These are phyloP conservation scores for Acer yangbiense DNA, from an alignment of 345 rosid genomes.

Conservation along the genomic window DNA sequence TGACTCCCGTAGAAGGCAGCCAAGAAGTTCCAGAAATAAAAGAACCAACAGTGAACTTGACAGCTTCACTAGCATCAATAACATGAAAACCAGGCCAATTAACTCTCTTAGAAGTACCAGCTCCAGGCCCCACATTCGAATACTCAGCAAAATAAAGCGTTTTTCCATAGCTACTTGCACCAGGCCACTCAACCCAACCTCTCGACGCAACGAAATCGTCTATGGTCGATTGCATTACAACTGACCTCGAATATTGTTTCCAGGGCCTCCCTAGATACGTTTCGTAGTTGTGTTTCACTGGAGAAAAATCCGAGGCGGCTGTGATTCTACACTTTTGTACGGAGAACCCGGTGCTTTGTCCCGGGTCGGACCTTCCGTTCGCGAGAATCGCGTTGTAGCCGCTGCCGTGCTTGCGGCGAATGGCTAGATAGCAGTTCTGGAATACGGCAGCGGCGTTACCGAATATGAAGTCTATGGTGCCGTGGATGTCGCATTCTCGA, in stretches of 20 bases:
- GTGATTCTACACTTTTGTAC: slow-evolving; percentile 58
- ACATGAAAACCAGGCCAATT: slow-evolving; percentile 56
- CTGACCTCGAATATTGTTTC: slow-evolving; percentile 66
- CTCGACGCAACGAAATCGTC: slow-evolving; percentile 45
- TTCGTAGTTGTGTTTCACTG: slow-evolving; percentile 28
- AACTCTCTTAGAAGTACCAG: slow-evolving; percentile 41
- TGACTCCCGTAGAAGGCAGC: slow-evolving; percentile 67
- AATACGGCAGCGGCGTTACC: slow-evolving; percentile 88
- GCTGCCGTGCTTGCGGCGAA: slow-evolving; percentile 44
- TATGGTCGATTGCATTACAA: slow-evolving; percentile 67
- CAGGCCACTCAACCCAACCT: slow-evolving; percentile 86
- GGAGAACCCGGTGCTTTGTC: slow-evolving; percentile 76
- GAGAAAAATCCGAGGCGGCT: slow-evolving; percentile 34
- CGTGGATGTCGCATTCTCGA: slow-evolving; percentile 72
- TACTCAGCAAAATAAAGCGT: slow-evolving; percentile 57
- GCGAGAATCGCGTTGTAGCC: slow-evolving; percentile 56
- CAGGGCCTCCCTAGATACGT: slow-evolving; percentile 85
- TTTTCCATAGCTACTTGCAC: slow-evolving; percentile 27
- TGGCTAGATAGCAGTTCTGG: slow-evolving; percentile 56
- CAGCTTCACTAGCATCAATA: slow-evolving; percentile 44
- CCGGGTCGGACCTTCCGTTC: slow-evolving; percentile 60
- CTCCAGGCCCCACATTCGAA: slow-evolving; percentile 49
- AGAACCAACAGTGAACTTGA: slow-evolving; percentile 42
- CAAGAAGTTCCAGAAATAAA: slow-evolving; percentile 54
- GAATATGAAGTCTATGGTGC: slow-evolving; percentile 79